Base-by-base conservation (phyloP, 228 moss, liverwort and hornwort genomes). In the Sphagnum magellanicum region DNA sequence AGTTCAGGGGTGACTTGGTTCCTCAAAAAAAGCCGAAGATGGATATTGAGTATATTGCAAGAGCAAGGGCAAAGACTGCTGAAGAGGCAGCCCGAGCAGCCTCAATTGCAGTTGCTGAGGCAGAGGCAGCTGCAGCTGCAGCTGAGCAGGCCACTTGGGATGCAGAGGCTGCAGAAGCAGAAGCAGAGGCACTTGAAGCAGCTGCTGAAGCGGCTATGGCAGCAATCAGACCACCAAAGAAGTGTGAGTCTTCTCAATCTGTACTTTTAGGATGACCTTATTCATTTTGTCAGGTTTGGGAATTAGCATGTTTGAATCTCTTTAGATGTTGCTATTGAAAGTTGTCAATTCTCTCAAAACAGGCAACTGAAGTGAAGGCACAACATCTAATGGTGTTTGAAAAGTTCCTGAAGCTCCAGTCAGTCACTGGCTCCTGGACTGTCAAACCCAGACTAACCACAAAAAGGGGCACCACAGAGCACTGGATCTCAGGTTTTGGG, bases 31-130 rank as follows among this genome's bases (percentile, higher is more conserved):
- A 87, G 79, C 90, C 85, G 47, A 75, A 79, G 79, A 73, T 81
- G 88, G 79, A 78, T 71, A 74, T 85, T 5, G 73, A 78, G 74
- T 77, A 74, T 16, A 71, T 84, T 67, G 76, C 78, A 6, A 71
- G 75, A 82, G 74, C 88, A 69, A 77, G 87, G 72, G 82, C 79
- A 57, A 93, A 78, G 73, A 94, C 91, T 73, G 90, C 98, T 4
- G 91, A 98, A 81, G 98, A 98, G 79, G 94, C 98, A 50, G 98
- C 98, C 5, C 91, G 91, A 52, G 94, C 89, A 70, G 98, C 98
- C 6, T 93, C 93, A 49, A 74, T 90, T 77, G 98, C 98, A 32
- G 98, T 98, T 69, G 98, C 81, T 60, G 84, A 79, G 77, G 81
- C 81, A 61, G 75, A 77, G 81, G 71, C 81, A 66, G 83, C 89